These are phyloP conservation scores for Monosporascus sp. DNA, from an alignment of 2,329 filamentous ascomycete species.

Conservation along the genomic window DNA sequence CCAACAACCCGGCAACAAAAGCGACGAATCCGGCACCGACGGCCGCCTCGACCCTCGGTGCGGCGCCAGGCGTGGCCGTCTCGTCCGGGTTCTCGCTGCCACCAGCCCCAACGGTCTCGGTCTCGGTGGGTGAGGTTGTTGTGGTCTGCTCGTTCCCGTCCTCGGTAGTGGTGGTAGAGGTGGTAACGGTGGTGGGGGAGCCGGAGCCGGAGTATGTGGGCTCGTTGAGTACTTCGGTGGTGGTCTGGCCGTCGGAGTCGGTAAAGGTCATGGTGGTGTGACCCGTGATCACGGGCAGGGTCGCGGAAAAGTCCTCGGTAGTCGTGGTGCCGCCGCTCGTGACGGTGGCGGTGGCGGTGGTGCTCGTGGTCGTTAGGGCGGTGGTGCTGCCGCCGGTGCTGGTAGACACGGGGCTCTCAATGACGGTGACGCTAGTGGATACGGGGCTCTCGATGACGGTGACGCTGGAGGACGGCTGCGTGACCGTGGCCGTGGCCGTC, in stretches of 20 bases:
- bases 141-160: neutral
- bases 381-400: too few relatives aligned
- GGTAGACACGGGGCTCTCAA: neutral
- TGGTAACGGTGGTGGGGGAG: neutral
- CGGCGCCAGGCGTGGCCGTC: neutral
- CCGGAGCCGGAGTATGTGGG: neutral
- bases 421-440: neutral
- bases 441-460: neutral
- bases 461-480: neutral
- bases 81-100: neutral
- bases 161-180: neutral
- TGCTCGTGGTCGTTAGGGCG: too few relatives aligned
- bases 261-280: neutral
- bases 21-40: neutral
- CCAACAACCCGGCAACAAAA: neutral
- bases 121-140: neutral
- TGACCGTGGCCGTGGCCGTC: neutral
- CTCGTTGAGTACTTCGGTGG: neutral
- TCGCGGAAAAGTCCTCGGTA: neutral
- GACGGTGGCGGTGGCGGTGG: neutral
- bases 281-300: neutral
- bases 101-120: neutral
- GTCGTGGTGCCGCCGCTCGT: too few relatives aligned
- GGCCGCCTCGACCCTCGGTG: neutral
- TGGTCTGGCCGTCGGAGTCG: neutral